Base-by-base conservation (phyloP, 2,329 filamentous ascomycete species). In the Fusarium nematophilum region DNA sequence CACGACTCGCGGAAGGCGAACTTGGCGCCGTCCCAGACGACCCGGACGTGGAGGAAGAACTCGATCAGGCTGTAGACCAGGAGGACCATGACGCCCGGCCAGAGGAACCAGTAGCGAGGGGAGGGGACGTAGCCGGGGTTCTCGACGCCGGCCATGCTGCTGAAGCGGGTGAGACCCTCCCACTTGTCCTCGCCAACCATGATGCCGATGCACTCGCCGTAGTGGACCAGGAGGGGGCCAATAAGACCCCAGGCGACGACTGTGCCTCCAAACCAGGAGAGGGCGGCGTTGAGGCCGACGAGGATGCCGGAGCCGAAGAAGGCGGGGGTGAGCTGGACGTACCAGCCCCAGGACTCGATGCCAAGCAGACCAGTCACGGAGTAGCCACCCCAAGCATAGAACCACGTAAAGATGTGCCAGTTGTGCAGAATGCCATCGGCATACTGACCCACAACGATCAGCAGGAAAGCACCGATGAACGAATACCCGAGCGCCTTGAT, bases 261-360 rank as follows among this genome's bases (percentile, higher is more conserved):
- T 13, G 81, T 82, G 14, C 86, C 85, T 11, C 64, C 76, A 56
- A 83, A 83, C 79, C 86, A 86, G 9, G 85, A 87, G 51, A 85
- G 66, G 18, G 83, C 81, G 13, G 83, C 80, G 70, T 86, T 88
- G 57, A 78, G 78, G 49, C 74, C 75, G 21, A 80, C 85, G 13
- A 80, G 79, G n/a, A 78, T 74, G n/a, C 76, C 76, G 14, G 75
- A 86, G 6, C 85, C 85, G 57, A 87, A 84, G 72, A 87, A 87
- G 29, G 85, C 85, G 0, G 85, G 84, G 0, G 84, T 87, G 63
- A 79, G 81, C 62, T 86, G 84, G 38, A 86, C 76, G 59, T 82
- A 77, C 85, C 85, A 88, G 10, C 83, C 83, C 86, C 85, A 88
- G 71, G 81, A 85, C 71, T 87, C 84, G 14, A 83, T 78, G 38